These are phyloP conservation scores for Penicillium aurantiogriseum DNA, from an alignment of 2,329 filamentous ascomycete genomes.

Conservation along the genomic window DNA sequence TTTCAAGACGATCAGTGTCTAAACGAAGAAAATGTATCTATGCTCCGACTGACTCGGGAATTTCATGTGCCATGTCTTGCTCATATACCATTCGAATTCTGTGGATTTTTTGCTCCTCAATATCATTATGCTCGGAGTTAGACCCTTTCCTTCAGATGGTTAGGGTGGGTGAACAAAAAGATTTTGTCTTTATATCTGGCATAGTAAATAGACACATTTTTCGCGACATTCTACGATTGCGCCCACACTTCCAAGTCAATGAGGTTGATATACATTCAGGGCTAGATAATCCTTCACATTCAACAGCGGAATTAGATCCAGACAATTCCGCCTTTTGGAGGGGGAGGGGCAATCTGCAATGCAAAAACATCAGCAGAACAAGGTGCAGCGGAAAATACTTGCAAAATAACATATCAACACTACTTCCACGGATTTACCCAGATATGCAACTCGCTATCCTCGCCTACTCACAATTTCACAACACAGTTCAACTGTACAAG, in stretches of 20 bases:
- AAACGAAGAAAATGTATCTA: conserved; percentile 25
- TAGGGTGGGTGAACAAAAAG: conserved; percentile 19
- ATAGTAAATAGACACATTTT: conserved; percentile 12
- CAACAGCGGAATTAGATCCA: conserved; percentile 2
- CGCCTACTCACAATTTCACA: background rate
- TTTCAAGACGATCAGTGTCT: conserved; percentile 81
- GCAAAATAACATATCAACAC: background rate
- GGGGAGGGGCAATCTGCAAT: conserved; percentile 11
- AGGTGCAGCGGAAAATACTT: background rate
- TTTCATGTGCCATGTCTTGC: conserved; percentile 29
- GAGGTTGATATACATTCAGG: background rate
- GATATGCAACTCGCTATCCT: background rate
- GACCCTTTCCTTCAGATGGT: conserved; percentile 13
- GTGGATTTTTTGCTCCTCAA: conserved; percentile 18
- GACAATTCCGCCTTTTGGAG: background rate
- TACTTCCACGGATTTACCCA: conserved; percentile 4
- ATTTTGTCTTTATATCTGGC: conserved; percentile 9
- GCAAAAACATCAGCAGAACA: conserved; percentile 5
- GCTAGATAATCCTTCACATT: background rate
- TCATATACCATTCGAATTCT: conserved; percentile 28
- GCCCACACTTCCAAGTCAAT: background rate
- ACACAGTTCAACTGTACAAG: background rate
- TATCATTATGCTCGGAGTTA: conserved; percentile 18
- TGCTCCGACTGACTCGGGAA: conserved; percentile 15
- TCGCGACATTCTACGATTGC: background rate